Conservation (phyloP, 108 stramenopile species). For the Skeletonema potamos region DNA sequence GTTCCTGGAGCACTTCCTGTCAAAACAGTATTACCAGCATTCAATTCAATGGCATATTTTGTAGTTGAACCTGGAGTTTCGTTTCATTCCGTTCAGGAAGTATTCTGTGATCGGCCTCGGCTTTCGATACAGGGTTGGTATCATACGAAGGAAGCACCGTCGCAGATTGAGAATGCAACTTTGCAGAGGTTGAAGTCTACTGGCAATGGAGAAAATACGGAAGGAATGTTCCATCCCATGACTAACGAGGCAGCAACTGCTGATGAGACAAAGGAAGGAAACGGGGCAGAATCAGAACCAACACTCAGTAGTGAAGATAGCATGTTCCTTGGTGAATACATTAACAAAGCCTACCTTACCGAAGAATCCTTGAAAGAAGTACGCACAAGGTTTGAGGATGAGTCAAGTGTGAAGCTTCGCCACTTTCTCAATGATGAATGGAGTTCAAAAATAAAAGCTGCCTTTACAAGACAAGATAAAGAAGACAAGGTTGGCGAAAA, state of each 20-base stretch:
- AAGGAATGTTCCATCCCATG: constrained; percentile 35
- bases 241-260: background rate
- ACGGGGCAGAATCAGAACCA: constrained; percentile 5
- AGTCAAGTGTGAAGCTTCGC: constrained; percentile 80
- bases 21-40: constrained; percentile 75
- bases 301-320: constrained; percentile 56
- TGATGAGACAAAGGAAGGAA: constrained; percentile 3
- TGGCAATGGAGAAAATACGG: constrained; percentile 40
- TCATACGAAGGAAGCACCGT: constrained; percentile 63
- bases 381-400: constrained; percentile 68
- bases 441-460: constrained; percentile 44
- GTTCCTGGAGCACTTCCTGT: constrained; percentile 64
- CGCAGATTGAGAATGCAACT: constrained; percentile 65
- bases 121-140: constrained; percentile 93
- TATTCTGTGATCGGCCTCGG: constrained; percentile 87
- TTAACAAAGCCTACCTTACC: constrained; percentile 63
- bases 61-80: constrained; percentile 87
- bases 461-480: constrained; percentile 41
- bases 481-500: constrained; percentile 55
- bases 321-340: constrained; percentile 62
- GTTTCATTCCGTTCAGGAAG: constrained; percentile 97
- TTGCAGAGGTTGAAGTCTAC: constrained; percentile 68
- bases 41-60: constrained; percentile 93
- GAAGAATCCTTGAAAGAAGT: constrained; percentile 69
- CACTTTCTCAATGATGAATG: constrained; percentile 66